phyloP scores from a whole-genome alignment of 2,329 filamentous ascomycete species.

The Cladosporium cucumerinum region DNA sequence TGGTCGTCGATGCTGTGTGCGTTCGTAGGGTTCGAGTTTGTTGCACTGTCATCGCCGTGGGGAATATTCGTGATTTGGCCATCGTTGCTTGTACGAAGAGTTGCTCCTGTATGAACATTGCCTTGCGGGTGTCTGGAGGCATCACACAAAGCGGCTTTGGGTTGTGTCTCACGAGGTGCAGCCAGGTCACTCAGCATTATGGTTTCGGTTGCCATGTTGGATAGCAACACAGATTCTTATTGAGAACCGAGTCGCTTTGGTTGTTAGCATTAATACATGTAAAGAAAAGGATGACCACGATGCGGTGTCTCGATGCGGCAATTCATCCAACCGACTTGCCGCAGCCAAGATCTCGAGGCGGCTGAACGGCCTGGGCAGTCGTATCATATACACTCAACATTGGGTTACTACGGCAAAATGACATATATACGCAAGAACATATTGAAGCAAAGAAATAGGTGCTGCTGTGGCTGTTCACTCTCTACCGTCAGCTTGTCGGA shows the following conservation, averaged over 20 bases:
- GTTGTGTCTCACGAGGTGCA: not conserved
- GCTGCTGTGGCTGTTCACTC: not conserved
- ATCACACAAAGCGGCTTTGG: not conserved
- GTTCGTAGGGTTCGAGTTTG: not conserved
- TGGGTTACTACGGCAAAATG: not conserved
- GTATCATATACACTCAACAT: not conserved
- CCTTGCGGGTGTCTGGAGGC: not conserved
- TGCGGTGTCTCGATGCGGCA: conserved; percentile 1
- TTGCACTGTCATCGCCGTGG: not conserved
- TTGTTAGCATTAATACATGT: not conserved
- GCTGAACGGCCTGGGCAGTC: not conserved
- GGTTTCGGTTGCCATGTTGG: conserved; percentile 5
- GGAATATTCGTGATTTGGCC: too few relatives aligned
- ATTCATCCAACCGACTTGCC: not conserved
- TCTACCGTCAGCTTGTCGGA: not conserved
- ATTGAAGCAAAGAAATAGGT: not conserved
- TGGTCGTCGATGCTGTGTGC: not conserved
- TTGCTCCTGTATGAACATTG: not conserved
- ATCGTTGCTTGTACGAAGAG: not conserved
- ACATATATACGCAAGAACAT: not conserved
- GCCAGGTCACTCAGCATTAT: not conserved
- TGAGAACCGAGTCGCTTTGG: not conserved
- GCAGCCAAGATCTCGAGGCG: not conserved
- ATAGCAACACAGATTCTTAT: not conserved
- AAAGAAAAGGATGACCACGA: not conserved